phyloP scores from a whole-genome alignment of 371 early-diverging fungal genomes.

The Cokeromyces recurvatus region DNA sequence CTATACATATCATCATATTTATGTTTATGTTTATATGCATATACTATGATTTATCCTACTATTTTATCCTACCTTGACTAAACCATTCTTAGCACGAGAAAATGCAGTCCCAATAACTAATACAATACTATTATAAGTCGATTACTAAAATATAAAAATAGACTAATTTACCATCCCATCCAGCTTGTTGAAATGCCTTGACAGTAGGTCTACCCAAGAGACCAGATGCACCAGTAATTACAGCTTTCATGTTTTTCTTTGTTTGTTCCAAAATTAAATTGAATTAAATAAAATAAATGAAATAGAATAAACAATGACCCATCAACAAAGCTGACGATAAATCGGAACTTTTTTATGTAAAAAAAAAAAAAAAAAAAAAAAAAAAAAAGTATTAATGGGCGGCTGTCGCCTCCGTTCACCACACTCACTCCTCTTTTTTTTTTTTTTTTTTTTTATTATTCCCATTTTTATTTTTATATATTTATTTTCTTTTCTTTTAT shows the following conservation, averaged over 20 bases:
- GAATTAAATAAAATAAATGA: background rate
- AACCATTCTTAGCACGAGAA: constrained; percentile 50
- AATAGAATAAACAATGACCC: no score
- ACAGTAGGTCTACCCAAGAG: constrained; percentile 76
- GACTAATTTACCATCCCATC: constrained; percentile 40
- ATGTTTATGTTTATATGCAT: no score
- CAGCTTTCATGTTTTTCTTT: constrained; percentile 40
- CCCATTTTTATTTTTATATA: no score
- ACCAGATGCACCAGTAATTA: constrained; percentile 83
- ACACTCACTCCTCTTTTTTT: background rate
- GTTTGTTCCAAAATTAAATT: background rate
- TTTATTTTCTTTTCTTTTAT: no score
- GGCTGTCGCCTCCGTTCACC: no score
- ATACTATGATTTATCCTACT: no score
- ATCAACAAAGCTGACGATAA: no score
- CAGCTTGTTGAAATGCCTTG: constrained; percentile 45
- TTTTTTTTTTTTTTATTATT: background rate
- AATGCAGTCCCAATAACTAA: constrained; percentile 72
- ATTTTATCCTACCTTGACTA: constrained; percentile 57
- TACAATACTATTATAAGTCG: background rate
- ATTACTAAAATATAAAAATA: background rate
- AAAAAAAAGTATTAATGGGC: no score
- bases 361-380: no score
- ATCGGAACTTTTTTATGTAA: no score
- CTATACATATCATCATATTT: no score